Percentiles rank a stretch among this genome's conserved stretches.
These are phyloP conservation scores for Boletus pseudo-olivaceus DNA, from an alignment of 768 basidiomycete species.

Conservation along the genomic window DNA sequence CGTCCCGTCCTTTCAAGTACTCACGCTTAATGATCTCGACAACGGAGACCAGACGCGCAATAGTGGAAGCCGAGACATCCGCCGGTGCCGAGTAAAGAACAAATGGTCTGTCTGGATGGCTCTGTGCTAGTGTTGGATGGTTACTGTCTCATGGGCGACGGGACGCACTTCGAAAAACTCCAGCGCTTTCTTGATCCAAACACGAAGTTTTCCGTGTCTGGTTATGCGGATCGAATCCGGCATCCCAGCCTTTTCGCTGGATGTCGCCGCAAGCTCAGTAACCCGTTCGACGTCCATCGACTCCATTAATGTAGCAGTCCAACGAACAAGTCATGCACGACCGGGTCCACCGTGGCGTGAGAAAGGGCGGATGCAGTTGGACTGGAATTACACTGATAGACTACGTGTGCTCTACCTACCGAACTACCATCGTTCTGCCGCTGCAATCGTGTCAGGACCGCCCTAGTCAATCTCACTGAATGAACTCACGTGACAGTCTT, in stretches of 20 bases:
- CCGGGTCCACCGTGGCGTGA: constrained; percentile 16
- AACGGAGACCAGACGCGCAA: constrained; percentile 68
- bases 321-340: background rate
- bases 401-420: constrained; percentile 31
- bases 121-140: constrained; percentile 31
- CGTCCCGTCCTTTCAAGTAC: constrained; percentile 53
- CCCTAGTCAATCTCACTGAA: background rate
- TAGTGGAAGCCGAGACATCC: constrained; percentile 34
- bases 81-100: constrained; percentile 59
- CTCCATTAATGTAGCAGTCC: background rate
- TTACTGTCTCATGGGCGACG: background rate
- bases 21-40: constrained; percentile 86
- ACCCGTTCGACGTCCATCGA: constrained; percentile 17
- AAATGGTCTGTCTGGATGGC: constrained; percentile 46
- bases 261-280: background rate
- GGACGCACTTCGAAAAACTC: constrained; percentile 49
- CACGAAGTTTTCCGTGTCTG: constrained; percentile 49
- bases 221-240: constrained; percentile 50
- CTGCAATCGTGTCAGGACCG: constrained; percentile 30
- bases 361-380: constrained; percentile 2
- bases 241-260: constrained; percentile 4
- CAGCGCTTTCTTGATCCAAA: constrained; percentile 52
- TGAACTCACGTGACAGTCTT: constrained; percentile 81
- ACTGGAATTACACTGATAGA: background rate
- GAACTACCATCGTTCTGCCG: constrained; percentile 55